Base-by-base conservation (phyloP, 306 rosid genomes). In the Casuarina glauca region DNA sequence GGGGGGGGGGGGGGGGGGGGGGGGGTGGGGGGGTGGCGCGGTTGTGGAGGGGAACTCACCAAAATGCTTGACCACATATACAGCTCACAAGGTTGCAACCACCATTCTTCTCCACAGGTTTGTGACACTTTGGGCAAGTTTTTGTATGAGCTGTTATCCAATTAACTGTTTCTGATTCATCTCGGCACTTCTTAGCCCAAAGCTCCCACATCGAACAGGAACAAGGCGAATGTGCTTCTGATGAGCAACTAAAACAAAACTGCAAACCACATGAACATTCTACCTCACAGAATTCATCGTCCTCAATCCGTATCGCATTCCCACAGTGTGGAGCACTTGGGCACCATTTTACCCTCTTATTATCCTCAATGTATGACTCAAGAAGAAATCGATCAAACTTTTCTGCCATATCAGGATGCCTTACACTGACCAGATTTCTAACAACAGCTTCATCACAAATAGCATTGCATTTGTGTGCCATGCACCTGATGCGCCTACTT, bases 21-120 rank as follows among this genome's bases (percentile, higher is more conserved):
- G 1, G 32, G 32, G 32, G 32, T 0, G 32, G 32, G 32, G 32
- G 32, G 32, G 32, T 26, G 32, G 32, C 32, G 32, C 26, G 26
- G 26, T 20, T 20, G 26, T 20, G 32, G 32, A 26, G 32, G 1
- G 32, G 32, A 26, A 26, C 32, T 80, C 82, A 96, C 99, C 99
- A 96, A 89, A 96, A 96, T 71, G 97, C 82, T 85, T 90, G 98
- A 32, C 99, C 98, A 78, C 98, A 96, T 72, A 93, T 92, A 79
- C 99, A 95, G 78, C 96, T 87, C 75, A 96, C 99, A 74, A 90
- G 91, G 82, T 96, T 96, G 90, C 99, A 96, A 69, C 99, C 99
- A 81, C 99, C 99, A 72, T 93, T 96, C 88, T 96, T 96, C 90
- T 96, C 98, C 71, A 96, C 99, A 1, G 93, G 89, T 86, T 96